Percentiles rank a stretch among this genome's conserved stretches.
Conservation (phyloP, 805 yeast species). For the Starmera caribaea region DNA sequence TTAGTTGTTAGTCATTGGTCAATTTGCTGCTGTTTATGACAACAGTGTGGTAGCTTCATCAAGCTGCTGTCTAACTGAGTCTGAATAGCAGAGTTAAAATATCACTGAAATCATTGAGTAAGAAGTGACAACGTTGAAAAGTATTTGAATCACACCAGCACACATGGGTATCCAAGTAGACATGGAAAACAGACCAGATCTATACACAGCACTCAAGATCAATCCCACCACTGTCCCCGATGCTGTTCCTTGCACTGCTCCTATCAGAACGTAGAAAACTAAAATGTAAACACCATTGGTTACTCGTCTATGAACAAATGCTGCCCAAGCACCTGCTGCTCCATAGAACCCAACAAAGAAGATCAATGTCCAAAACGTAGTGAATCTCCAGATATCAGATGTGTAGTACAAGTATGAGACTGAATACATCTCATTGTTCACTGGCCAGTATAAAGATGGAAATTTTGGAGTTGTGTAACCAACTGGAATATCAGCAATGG, state of each 20-base stretch:
- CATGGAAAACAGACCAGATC: conserved; percentile 76
- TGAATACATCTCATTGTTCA: conserved; percentile 24
- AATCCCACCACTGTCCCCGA: conserved; percentile 75
- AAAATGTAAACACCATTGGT: conserved; percentile 33
- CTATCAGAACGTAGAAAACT: conserved; percentile 38
- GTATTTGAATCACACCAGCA: conserved; percentile 60
- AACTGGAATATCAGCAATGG: conserved; percentile 55
- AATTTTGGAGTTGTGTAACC: conserved; percentile 75
- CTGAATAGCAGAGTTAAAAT: conserved; percentile 17
- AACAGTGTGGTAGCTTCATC: background rate
- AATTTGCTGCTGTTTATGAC: too few species aligned
- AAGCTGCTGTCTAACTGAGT: background rate
- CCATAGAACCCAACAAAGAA: conserved; percentile 53
- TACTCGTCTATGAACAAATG: conserved; percentile 34
- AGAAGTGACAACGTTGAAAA: conserved; percentile 57
- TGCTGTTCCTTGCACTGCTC: conserved; percentile 54
- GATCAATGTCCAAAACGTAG: conserved; percentile 73
- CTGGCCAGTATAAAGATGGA: conserved; percentile 76
- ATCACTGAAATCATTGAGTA: conserved; percentile 48
- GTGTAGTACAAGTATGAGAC: conserved; percentile 57
- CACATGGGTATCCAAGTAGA: conserved; percentile 92
- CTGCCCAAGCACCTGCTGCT: conserved; percentile 56
- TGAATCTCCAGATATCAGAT: conserved; percentile 72
- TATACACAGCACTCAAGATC: conserved; percentile 63
- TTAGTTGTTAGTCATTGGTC: too few species aligned